phyloP scores from a whole-genome alignment of 2,329 filamentous ascomycete genomes.

The Colletotrichum karsti region DNA sequence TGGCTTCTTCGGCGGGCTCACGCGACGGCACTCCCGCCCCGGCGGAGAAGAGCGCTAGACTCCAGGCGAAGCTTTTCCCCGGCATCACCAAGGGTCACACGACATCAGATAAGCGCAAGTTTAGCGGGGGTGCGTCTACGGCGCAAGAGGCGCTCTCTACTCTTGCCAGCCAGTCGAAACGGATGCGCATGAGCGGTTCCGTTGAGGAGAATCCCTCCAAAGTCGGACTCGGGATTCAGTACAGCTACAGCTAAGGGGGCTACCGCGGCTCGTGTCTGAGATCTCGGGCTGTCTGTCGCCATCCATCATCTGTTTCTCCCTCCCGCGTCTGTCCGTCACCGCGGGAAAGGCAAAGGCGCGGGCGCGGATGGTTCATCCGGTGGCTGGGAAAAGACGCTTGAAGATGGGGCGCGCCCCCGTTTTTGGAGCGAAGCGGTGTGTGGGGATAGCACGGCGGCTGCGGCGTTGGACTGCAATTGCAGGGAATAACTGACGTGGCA shows the following conservation, averaged over 20 bases:
- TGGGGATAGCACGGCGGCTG: constrained; percentile 28
- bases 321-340: neutral
- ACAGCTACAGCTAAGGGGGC: constrained; percentile 37
- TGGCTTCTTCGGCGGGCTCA: constrained; percentile 51
- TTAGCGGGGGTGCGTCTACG: constrained; percentile 41
- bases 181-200: constrained; percentile 52
- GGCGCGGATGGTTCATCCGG: constrained; percentile 18
- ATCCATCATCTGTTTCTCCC: neutral
- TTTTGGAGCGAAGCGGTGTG: constrained; percentile 23
- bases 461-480: constrained; percentile 18
- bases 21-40: constrained; percentile 54
- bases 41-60: constrained; percentile 53
- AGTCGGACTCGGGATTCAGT: constrained; percentile 64
- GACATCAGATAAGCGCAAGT: constrained; percentile 60
- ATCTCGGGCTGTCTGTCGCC: neutral
- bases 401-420: neutral
- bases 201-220: constrained; percentile 44
- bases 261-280: neutral
- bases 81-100: constrained; percentile 50
- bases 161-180: constrained; percentile 60
- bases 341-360: neutral
- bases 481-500: constrained; percentile 23
- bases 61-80: constrained; percentile 62
- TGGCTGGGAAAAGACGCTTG: constrained; percentile 10
- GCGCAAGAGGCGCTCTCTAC: constrained; percentile 41